Conservation (phyloP, 2,329 filamentous ascomycete genomes). For the Allantophomopsis lycopodina region DNA sequence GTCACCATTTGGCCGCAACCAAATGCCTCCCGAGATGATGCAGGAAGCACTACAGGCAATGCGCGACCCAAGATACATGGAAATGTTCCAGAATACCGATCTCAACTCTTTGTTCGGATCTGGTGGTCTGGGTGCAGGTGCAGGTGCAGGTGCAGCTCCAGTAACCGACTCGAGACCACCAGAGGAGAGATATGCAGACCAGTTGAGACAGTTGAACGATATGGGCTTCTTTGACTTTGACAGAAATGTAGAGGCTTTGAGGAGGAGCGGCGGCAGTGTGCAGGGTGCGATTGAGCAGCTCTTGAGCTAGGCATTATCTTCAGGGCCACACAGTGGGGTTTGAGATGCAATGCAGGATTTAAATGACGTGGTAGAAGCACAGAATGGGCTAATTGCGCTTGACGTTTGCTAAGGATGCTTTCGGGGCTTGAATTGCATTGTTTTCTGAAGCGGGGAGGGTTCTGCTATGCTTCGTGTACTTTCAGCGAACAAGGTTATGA, state of each 20-base stretch:
- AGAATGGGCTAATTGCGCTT: no score
- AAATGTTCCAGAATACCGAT: slow-evolving; percentile 1
- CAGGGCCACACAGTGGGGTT: no score
- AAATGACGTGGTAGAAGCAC: no score
- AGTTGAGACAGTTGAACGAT: slow-evolving; percentile 87
- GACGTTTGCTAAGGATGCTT: no score
- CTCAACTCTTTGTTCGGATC: slow-evolving; percentile 21
- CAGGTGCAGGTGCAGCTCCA: slow-evolving; percentile 37
- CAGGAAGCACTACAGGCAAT: slow-evolving; percentile 35
- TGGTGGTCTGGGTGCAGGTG: slow-evolving; percentile 15
- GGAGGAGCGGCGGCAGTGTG: slow-evolving; percentile 83
- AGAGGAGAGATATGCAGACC: slow-evolving; percentile 83
- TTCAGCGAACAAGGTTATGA: no score
- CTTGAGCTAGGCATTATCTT: slow-evolving; percentile 18
- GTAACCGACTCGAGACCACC: slow-evolving; percentile 76
- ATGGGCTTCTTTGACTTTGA: slow-evolving; percentile 99
- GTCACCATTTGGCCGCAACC: slow-evolving; percentile 22
- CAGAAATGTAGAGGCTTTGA: slow-evolving; percentile 73
- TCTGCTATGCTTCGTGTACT: no score
- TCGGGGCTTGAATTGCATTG: no score
- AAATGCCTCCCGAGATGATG: slow-evolving; percentile 39
- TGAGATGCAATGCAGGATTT: no score
- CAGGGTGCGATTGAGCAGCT: slow-evolving; percentile 80
- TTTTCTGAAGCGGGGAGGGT: no score
- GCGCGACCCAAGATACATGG: not conserved